Evolutionary conservation across 805 yeast genomes (phyloP).

Genomic region (Saccharomyces paradoxus): DNA sequence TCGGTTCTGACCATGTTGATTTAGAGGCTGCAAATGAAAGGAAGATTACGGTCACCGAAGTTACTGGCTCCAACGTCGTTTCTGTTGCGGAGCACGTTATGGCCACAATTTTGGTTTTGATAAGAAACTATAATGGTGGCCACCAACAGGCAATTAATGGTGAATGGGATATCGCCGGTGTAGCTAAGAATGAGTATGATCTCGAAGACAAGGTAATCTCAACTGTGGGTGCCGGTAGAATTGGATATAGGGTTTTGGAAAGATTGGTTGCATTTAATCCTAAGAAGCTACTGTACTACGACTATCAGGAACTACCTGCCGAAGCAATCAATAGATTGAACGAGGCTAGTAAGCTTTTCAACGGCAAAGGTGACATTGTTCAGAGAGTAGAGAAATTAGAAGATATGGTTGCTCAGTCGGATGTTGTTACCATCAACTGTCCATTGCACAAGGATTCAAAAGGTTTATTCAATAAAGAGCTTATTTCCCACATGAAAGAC

Average conservation of each 20-base stretch:
- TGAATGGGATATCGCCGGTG: slow-evolving; percentile 71
- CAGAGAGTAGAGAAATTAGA: slow-evolving; percentile 52
- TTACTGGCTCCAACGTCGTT: slow-evolving; percentile 72
- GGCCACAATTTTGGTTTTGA: slow-evolving; percentile 43
- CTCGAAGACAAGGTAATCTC: slow-evolving; percentile 68
- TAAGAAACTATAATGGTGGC: slow-evolving; percentile 73
- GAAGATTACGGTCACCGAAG: slow-evolving; percentile 65
- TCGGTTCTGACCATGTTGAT: slow-evolving; percentile 77
- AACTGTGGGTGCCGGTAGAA: slow-evolving; percentile 47
- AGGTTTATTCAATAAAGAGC: slow-evolving; percentile 59
- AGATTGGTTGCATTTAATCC: slow-evolving; percentile 67
- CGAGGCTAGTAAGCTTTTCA: slow-evolving; percentile 15
- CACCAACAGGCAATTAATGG: slow-evolving; percentile 57
- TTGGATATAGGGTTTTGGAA: slow-evolving; percentile 68
- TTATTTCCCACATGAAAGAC: slow-evolving; percentile 62
- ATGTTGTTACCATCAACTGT: slow-evolving; percentile 67
- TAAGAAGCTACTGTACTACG: slow-evolving; percentile 48
- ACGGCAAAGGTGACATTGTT: slow-evolving; percentile 31
- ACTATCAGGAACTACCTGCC: slow-evolving; percentile 44
- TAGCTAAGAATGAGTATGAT: slow-evolving; percentile 66
- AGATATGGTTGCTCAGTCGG: slow-evolving; percentile 58
- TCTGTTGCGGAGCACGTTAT: slow-evolving; percentile 47
- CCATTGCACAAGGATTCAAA: slow-evolving; percentile 65
- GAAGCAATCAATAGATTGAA: slow-evolving; percentile 53
- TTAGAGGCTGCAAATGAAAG: slow-evolving; percentile 55